A percentile compares a stretch with the other conserved stretches of the same genome.
Evolutionary conservation across 192 early-diverging fungal species (phyloP).

Genomic region (Entomortierella parvispora): DNA sequence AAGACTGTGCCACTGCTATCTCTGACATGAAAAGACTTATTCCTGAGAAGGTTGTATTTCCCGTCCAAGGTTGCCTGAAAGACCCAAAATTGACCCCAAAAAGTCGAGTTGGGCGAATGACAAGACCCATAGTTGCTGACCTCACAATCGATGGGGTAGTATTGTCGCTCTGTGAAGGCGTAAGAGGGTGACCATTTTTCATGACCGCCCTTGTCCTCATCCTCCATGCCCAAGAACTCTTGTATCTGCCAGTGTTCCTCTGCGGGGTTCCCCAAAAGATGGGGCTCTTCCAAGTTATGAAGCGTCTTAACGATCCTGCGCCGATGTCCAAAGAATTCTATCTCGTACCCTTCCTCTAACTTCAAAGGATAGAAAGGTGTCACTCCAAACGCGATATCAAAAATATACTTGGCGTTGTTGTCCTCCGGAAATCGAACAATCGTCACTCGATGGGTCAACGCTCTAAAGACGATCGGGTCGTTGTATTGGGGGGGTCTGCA

Average conservation of each 20-base stretch:
- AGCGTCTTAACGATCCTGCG: conserved; percentile 9
- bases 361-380: conserved; percentile 13
- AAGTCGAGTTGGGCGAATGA: conserved; percentile 10
- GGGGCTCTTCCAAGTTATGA: conserved; percentile 10
- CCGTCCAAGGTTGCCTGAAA: conserved; percentile 21
- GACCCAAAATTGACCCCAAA: conserved; percentile 19
- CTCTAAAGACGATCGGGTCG: neutral
- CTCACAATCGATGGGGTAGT: conserved; percentile 9
- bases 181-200: conserved; percentile 22
- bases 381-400: conserved; percentile 28
- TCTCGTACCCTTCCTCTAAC: conserved; percentile 11
- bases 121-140: conserved; percentile 13
- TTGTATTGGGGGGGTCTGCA: conserved; percentile 14
- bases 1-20: conserved; percentile 1
- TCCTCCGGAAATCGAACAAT: conserved; percentile 20
- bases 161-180: conserved; percentile 15
- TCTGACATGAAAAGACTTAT: conserved; percentile 1
- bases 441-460: conserved; percentile 16
- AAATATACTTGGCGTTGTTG: conserved; percentile 23
- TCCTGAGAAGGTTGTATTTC: neutral
- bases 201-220: neutral
- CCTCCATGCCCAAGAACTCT: conserved; percentile 11
- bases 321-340: conserved; percentile 24
- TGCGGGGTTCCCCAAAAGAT: conserved; percentile 14
- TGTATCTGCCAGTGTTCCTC: conserved; percentile 16